These are phyloP conservation scores for Pulicaria dysenterica DNA, from an alignment of 129 eudicot genomes.

Conservation along the genomic window DNA sequence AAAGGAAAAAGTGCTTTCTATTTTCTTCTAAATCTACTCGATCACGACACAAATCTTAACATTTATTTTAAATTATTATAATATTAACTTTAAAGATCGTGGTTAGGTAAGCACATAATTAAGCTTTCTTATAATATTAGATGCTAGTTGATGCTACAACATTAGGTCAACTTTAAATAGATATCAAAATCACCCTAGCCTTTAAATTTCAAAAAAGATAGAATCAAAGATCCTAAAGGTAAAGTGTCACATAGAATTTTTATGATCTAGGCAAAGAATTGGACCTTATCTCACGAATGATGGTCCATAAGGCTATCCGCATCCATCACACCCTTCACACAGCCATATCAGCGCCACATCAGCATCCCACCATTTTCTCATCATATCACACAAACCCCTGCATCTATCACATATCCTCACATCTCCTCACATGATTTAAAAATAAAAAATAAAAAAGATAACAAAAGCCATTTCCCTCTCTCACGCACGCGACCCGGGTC, in stretches of 20 bases:
- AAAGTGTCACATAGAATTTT: neutral
- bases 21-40: neutral
- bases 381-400: too few relatives aligned
- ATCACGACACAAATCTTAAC: neutral
- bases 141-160: conserved; percentile 29
- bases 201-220: neutral
- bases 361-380: too few relatives aligned
- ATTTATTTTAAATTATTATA: conserved; percentile 4
- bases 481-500: too few relatives aligned
- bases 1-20: neutral
- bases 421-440: too few relatives aligned
- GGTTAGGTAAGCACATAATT: conserved; percentile 18
- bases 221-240: neutral
- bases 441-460: too few relatives aligned
- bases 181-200: conserved; percentile 5
- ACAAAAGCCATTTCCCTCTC: too few relatives aligned
- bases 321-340: too few relatives aligned
- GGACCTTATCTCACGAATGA: too few relatives aligned
- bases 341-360: too few relatives aligned
- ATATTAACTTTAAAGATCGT: conserved; percentile 9
- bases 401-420: too few relatives aligned
- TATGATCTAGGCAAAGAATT: too few relatives aligned
- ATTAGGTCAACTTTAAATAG: conserved; percentile 29
- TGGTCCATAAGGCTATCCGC: too few relatives aligned
- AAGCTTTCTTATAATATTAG: conserved; percentile 5